Evolutionary conservation across 1,139 yeast genomes (phyloP).

Genomic region (Diutina sp.): DNA sequence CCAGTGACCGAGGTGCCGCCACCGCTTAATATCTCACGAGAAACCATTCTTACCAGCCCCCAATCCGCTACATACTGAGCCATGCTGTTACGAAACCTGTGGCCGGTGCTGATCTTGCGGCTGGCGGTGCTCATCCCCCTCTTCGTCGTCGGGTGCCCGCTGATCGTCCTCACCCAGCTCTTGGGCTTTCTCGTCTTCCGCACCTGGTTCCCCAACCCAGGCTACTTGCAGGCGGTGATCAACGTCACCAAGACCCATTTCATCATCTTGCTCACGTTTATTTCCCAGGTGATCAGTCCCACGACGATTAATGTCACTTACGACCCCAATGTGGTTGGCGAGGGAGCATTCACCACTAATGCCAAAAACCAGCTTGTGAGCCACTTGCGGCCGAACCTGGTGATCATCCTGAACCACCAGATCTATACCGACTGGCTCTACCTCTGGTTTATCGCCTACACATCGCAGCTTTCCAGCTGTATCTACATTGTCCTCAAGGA

Average conservation of each 20-base stretch:
- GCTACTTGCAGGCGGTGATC: constrained; percentile 21
- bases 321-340: constrained; percentile 16
- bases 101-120: constrained; percentile 14
- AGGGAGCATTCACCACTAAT: constrained; percentile 9
- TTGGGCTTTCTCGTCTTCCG: constrained; percentile 18
- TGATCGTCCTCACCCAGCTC: constrained; percentile 30
- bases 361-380: constrained; percentile 16
- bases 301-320: constrained; percentile 27
- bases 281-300: constrained; percentile 30
- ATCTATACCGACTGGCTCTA: constrained; percentile 92
- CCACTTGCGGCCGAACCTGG: constrained; percentile 35
- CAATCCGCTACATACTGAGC: too few species aligned
- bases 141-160: constrained; percentile 33
- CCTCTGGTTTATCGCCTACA: constrained; percentile 77
- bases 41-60: too few species aligned
- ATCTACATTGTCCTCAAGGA: constrained; percentile 74
- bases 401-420: constrained; percentile 78
- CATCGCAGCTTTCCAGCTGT: constrained; percentile 47
- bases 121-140: constrained; percentile 17
- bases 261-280: constrained; percentile 30
- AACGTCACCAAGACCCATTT: constrained; percentile 39
- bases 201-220: constrained; percentile 9
- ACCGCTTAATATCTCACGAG: too few species aligned
- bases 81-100: background rate
- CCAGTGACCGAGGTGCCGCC: too few species aligned